These are phyloP conservation scores for Cyclotella kingstonii DNA, from an alignment of 108 stramenopile species.

Conservation along the genomic window DNA sequence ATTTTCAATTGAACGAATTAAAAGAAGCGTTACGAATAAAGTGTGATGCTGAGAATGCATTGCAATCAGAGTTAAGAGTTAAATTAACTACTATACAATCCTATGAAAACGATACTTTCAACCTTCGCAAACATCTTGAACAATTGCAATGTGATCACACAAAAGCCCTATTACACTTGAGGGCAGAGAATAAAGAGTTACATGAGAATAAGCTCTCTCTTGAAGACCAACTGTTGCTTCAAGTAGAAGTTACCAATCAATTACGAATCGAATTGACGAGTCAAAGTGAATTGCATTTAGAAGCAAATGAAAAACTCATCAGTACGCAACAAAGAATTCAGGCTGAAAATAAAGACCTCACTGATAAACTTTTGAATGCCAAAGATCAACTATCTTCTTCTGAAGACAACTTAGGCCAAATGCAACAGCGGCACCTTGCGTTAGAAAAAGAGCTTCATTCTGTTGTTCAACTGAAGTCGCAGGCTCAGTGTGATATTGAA, in stretches of 20 bases:
- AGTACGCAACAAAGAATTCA: background rate
- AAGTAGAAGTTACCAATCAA: background rate
- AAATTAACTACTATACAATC: background rate
- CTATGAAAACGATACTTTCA: background rate
- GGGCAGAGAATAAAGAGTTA: background rate
- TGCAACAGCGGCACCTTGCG: background rate
- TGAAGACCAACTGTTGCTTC: background rate
- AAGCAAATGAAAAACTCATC: background rate
- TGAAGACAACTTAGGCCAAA: background rate
- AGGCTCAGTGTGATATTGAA: background rate
- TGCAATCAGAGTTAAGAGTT: background rate
- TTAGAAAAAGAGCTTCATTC: background rate
- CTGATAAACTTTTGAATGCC: background rate
- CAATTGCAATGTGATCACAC: background rate
- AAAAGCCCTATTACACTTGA: background rate
- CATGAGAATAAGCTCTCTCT: background rate
- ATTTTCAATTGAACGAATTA: background rate
- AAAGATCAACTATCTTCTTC: background rate
- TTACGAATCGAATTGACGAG: background rate
- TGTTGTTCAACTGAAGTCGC: background rate
- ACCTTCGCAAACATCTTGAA: background rate
- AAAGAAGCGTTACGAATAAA: background rate
- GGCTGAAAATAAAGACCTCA: background rate
- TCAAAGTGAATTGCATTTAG: background rate
- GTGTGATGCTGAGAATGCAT: background rate